Evolutionary conservation across 257 asterid species (phyloP), one percentile per base, ranked within the genome.

Genomic region (Ballota nigra): DNA sequence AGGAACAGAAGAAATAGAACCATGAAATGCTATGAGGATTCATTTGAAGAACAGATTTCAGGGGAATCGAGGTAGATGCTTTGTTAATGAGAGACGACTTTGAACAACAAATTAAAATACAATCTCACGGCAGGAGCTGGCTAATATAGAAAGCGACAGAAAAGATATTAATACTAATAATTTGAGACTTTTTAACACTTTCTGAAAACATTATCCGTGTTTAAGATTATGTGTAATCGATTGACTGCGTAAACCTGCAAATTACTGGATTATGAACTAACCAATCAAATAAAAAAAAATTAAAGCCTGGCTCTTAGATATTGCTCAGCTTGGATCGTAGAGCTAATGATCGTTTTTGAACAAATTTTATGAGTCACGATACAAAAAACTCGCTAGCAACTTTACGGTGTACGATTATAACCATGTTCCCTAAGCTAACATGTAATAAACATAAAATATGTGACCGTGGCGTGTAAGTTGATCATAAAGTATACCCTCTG

Each of bases 21-120:
- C 20, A 13, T 28, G 76, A 70, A 71, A 57, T 57, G 76, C 2
- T 55, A 47, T 53, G 83, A 70, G 73, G 65, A 47, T 76, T 78
- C 96, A 87, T 87, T 22, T 29, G 9, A 45, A 16, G 58, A 51
- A 19, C 6, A 10, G 16, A 13, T 3, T 53, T 52, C 31, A 20
- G 57, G 18, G 9, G 20, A 24, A 38, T 38, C 43, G 8, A 34
- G 43, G 43, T 38, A 8, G 13, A 38, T 38, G 45, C 45, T 38
- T 13, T 15, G 2, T n/a, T 19, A 51, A 12, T 51, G 57, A 5
- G 8, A 18, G 23, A 49, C 57, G n/a, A 49, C 10, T 23, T 15
- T n/a, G 23, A 49, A 16, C 0, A 49, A 49, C 22, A 49, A 6
- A 49, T 16, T 49, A 49, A 49, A 18, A 10, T 49, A 49, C 20